Evolutionary conservation across 1,139 yeast genomes (phyloP).

Genomic region (Pichia sp.): DNA sequence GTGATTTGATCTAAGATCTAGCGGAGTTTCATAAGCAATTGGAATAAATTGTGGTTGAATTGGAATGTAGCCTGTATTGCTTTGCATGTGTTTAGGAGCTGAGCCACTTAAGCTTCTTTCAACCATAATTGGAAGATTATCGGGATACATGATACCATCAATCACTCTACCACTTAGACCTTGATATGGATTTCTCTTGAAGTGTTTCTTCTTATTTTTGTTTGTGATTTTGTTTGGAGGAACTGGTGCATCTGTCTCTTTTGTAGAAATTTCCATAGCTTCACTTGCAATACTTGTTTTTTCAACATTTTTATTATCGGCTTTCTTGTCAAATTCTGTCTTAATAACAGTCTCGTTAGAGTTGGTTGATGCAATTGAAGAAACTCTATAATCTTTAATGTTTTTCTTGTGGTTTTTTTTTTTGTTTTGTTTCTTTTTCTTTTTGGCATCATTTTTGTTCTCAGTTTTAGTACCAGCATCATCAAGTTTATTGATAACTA

Average conservation of each 20-base stretch:
- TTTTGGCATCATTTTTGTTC: neutral
- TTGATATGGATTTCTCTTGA: neutral
- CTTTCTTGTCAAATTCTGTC: neutral
- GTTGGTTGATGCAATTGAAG: neutral
- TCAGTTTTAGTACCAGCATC: neutral
- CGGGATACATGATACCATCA: neutral
- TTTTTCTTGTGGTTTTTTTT: neutral
- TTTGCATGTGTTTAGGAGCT: neutral
- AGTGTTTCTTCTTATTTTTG: neutral
- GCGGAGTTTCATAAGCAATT: slow-evolving; percentile 5
- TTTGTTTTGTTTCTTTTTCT: slow-evolving; percentile 1
- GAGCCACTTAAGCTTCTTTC: neutral
- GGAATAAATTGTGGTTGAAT: slow-evolving; percentile 3
- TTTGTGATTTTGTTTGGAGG: neutral
- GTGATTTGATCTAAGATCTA: slow-evolving; percentile 5
- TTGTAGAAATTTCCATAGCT: neutral
- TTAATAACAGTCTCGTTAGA: neutral
- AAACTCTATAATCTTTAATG: neutral
- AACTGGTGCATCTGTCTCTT: neutral
- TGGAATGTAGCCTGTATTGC: neutral
- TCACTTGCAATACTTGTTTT: neutral
- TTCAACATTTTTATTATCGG: neutral
- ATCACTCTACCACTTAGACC: neutral
- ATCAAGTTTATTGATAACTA: neutral
- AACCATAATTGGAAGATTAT: slow-evolving; percentile 1